Evolutionary conservation across 2,329 filamentous ascomycete genomes (phyloP), one percentile per base, ranked within the genome.

Genomic region (Arthrobotrys sphaeroides): DNA sequence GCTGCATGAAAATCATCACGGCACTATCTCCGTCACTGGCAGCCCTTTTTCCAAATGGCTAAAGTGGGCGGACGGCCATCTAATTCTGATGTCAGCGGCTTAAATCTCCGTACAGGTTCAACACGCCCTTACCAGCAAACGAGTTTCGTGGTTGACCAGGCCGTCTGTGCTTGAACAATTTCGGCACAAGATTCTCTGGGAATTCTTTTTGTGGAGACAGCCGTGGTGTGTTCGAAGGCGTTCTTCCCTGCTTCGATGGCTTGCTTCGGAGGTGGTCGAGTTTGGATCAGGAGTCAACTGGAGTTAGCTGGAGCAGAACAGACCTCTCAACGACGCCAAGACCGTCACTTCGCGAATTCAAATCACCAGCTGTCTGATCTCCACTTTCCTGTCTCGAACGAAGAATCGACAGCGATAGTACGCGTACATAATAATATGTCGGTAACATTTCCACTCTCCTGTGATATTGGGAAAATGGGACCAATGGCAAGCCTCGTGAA

Each of bases 41-140:
- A 67, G 61, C n/a, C 22, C 20, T 67, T 68, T 65, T 74, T 45
- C 66, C 45, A 55, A 26, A 70, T 31, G 20, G 33, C 55, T 36
- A 55, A 36, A 45, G 62, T 33, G 38, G 45, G 28, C 13, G 67
- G 53, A 33, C 36, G 53, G 45, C 45, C 16, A 45, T 45, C 47
- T 28, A 40, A 43, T 16, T 33, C 70, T 74, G 70, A 74, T 74
- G 70, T 74, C 70, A 74, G 70, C 70, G 70, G 70, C 70, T 74
- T 55, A 45, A 62, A 62, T 67, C 60, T 74, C 55, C 53, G 36
- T 33, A 42, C 53, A 61, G 16, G 49, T 61, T 45, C 59, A 51
- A 40, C 47, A 13, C 43, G 20, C 22, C 26, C n/a, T 33, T 51
- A 51, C 26, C 38, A 38, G 18, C 9, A 33, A 53, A 38, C 2